Conservation (phyloP, 169 alveolate genomes). For the Babesia ovis region DNA sequence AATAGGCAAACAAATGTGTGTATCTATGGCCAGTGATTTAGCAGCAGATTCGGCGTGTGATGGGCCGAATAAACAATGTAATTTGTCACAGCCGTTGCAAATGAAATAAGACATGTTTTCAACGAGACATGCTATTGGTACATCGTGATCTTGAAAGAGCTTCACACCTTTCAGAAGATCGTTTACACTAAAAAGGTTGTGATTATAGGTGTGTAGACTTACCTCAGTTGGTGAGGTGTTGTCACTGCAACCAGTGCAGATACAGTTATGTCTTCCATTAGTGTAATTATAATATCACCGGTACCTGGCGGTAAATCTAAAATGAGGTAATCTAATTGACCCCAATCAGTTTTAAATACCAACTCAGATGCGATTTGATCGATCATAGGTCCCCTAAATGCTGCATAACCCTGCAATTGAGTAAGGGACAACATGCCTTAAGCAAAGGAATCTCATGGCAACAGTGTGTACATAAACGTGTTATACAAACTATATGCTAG, state of each 20-base stretch:
- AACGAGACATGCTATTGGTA: slow-evolving; percentile 90
- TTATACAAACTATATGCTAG: not conserved
- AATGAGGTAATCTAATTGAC: slow-evolving; percentile 94
- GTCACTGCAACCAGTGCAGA: slow-evolving; percentile 85
- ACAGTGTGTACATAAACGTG: not conserved
- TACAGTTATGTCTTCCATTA: slow-evolving; percentile 88
- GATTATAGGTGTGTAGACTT: slow-evolving; percentile 80
- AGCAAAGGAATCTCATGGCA: slow-evolving; percentile 8
- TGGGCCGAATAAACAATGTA: slow-evolving; percentile 38
- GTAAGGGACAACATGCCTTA: slow-evolving; percentile 3
- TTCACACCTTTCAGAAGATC: slow-evolving; percentile 94
- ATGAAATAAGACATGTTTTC: slow-evolving; percentile 94
- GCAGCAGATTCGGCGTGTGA: slow-evolving; percentile 9
- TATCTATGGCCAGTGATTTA: not conserved
- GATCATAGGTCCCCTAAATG: slow-evolving; percentile 94
- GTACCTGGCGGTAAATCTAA: slow-evolving; percentile 99
- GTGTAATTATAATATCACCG: slow-evolving; percentile 96
- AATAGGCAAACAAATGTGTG: slow-evolving; percentile 10
- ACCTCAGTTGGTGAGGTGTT: slow-evolving; percentile 77
- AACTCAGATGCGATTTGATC: slow-evolving; percentile 90
- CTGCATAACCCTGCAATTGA: slow-evolving; percentile 71
- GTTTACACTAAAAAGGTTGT: slow-evolving; percentile 90
- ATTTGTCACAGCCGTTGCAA: slow-evolving; percentile 72
- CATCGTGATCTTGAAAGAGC: slow-evolving; percentile 89
- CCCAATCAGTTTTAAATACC: slow-evolving; percentile 93